These are phyloP conservation scores for Platanthera guangdongensis DNA, from an alignment of 106 monocot species.

Conservation along the genomic window DNA sequence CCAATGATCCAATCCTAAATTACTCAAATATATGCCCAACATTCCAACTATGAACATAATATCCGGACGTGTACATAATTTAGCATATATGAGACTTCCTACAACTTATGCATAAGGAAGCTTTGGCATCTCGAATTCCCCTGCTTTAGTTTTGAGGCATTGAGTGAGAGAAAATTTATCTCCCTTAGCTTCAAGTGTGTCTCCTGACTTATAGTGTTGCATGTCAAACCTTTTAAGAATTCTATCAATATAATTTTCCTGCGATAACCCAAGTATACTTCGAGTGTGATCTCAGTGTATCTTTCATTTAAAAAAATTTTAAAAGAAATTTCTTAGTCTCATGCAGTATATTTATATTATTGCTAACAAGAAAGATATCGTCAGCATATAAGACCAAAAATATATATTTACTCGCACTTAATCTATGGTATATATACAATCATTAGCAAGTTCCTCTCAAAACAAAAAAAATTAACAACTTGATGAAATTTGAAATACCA, in stretches of 20 bases:
- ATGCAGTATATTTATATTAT: neutral
- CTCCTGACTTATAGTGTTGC: neutral
- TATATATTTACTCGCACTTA: neutral
- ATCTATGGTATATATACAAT: constrained; percentile 18
- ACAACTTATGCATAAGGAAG: constrained; percentile 7
- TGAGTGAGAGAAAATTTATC: neutral
- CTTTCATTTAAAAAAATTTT: constrained; percentile 9
- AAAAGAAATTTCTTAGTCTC: constrained; percentile 2
- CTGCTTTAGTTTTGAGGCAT: neutral
- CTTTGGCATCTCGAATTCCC: neutral
- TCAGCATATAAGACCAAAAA: neutral
- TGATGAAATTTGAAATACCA: constrained; percentile 18
- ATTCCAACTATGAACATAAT: neutral
- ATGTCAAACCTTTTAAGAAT: neutral
- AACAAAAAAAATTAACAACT: constrained; percentile 11
- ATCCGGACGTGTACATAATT: neutral
- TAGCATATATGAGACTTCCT: constrained; percentile 11
- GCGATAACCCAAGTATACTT: neutral
- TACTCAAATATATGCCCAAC: constrained; percentile 2
- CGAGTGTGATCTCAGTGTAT: neutral
- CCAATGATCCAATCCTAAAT: constrained; percentile 6
- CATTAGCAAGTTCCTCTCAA: constrained; percentile 6
- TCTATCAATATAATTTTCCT: neutral
- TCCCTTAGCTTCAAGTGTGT: neutral
- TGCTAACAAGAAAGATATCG: neutral